Evolutionary conservation across 2,329 filamentous ascomycete genomes (phyloP), one percentile per base, ranked within the genome.

Genomic region (Aureobasidium zeae): DNA sequence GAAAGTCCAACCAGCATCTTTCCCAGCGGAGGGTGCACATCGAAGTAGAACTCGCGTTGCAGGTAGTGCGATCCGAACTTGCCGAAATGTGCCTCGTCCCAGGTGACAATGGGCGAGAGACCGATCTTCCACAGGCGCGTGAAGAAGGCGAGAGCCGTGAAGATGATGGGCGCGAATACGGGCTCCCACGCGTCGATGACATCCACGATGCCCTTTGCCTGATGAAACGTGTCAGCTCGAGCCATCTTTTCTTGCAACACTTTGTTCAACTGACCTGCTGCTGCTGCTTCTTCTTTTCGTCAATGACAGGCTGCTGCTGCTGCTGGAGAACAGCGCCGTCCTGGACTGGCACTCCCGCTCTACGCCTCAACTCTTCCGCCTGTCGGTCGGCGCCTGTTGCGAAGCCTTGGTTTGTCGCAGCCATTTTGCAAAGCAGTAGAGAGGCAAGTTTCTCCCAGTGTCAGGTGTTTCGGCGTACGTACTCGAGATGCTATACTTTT

Each of bases 51-150:
- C 67, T 98, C 91, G 64, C 89, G 86, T 66, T 98, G 95, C 61
- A 98, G 81, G 66, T 98, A 98, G 68, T 98, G 89, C 56, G 89
- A 96, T 52, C 91, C 91, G 65, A 98, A 98, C 71, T 98, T 98
- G 62, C 86, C 86, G 64, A 93, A 93, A 77, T 84, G 80, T 54
- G 80, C 80, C 68, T 84, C 80, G 61, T 84, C 80, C 80, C 80
- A 84, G 35, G 80, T 84, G 47, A 84, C 80, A 55, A 84, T 84
- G 49, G 76, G 72, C 33, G 80, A 84, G 38, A 78, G 63, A 46
- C 77, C 77, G 57, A 81, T 81, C 61, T 75, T 78, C 64, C 76
- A 81, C 67, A 80, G 72, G 53, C 77, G 74, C 32, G 77, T 81
- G 62, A 81, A 80, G 61, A 81, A 72, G 49, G 77, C 71, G 47